These are phyloP conservation scores for Lasiosphaeria ovina DNA, from an alignment of 495 filamentous ascomycete genomes.

Conservation along the genomic window DNA sequence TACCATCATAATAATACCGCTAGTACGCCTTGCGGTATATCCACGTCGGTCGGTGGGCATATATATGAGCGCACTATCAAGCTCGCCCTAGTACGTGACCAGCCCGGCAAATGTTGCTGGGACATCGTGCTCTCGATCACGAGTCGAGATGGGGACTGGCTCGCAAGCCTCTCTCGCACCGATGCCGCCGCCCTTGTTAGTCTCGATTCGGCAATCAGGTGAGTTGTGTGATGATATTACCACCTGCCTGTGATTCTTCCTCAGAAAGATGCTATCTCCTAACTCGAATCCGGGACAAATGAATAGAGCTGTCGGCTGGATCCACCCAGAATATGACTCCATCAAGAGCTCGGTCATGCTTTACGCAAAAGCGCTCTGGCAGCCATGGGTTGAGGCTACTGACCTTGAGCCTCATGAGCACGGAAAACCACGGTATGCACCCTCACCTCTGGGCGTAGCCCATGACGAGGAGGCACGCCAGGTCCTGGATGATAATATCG, in stretches of 20 bases:
- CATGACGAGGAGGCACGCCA: slow-evolving; percentile 7
- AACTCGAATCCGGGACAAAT: background rate
- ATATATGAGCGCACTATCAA: slow-evolving; percentile 5
- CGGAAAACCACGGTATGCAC: background rate
- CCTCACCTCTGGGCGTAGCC: slow-evolving; percentile 6
- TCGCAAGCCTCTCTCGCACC: slow-evolving; percentile 6
- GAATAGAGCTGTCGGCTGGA: slow-evolving; percentile 5
- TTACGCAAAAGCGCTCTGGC: slow-evolving; percentile 4
- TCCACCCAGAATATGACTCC: slow-evolving; percentile 10
- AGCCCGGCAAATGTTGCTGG: background rate
- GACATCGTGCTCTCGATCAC: background rate
- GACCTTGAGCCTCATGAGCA: slow-evolving; percentile 1
- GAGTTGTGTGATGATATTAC: slow-evolving; percentile 6
- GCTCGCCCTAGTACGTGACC: slow-evolving; percentile 2
- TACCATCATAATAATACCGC: slow-evolving; percentile 5
- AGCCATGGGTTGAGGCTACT: slow-evolving; percentile 3
- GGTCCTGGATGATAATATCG: slow-evolving; percentile 2
- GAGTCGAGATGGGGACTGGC: slow-evolving; percentile 9
- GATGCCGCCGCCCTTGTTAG: slow-evolving; percentile 10
- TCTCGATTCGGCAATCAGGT: slow-evolving; percentile 9
- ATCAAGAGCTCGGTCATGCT: slow-evolving; percentile 9
- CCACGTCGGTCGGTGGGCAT: slow-evolving; percentile 10
- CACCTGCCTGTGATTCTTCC: no score
- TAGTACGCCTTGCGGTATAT: slow-evolving; percentile 10
- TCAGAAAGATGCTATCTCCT: no score